Conservation (phyloP, 495 filamentous ascomycete species). For the Podospora appendiculata region DNA sequence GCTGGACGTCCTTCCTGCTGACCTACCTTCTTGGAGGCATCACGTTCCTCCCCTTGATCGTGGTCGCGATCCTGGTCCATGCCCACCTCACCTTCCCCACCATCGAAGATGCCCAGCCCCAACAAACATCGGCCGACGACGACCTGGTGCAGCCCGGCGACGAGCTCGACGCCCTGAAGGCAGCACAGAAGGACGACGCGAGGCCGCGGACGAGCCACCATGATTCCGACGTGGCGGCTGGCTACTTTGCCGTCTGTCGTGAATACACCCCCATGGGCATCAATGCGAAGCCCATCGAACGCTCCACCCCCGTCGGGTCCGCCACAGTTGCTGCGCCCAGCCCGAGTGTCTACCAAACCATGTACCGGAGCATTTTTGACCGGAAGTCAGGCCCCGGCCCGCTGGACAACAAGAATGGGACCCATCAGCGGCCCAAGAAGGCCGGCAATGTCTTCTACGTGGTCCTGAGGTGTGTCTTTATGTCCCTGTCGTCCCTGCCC, state of each 20-base stretch:
- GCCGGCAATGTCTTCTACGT: constrained; percentile 91
- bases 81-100: constrained; percentile 61
- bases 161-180: constrained; percentile 37
- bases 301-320: constrained; percentile 71
- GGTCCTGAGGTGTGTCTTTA: constrained; percentile 60
- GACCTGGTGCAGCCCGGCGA: constrained; percentile 42
- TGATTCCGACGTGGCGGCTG: constrained; percentile 79
- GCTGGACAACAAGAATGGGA: constrained; percentile 35
- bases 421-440: constrained; percentile 57
- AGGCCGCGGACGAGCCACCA: constrained; percentile 39
- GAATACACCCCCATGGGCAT: constrained; percentile 86
- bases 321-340: constrained; percentile 60
- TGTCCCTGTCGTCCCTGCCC: background rate
- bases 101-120: constrained; percentile 25
- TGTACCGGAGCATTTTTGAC: constrained; percentile 96
- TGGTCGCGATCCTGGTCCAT: constrained; percentile 56
- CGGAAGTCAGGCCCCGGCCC: constrained; percentile 53
- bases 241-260: constrained; percentile 90
- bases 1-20: constrained; percentile 59
- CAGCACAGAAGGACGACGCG: constrained; percentile 33
- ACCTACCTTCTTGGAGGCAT: constrained; percentile 84
- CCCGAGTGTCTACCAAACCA: constrained; percentile 91
- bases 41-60: constrained; percentile 75
- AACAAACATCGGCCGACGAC: constrained; percentile 18
- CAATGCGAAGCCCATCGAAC: constrained; percentile 86